These are phyloP conservation scores for Thielaviopsis ethacetica DNA, from an alignment of 2,329 filamentous ascomycete genomes.

Conservation along the genomic window DNA sequence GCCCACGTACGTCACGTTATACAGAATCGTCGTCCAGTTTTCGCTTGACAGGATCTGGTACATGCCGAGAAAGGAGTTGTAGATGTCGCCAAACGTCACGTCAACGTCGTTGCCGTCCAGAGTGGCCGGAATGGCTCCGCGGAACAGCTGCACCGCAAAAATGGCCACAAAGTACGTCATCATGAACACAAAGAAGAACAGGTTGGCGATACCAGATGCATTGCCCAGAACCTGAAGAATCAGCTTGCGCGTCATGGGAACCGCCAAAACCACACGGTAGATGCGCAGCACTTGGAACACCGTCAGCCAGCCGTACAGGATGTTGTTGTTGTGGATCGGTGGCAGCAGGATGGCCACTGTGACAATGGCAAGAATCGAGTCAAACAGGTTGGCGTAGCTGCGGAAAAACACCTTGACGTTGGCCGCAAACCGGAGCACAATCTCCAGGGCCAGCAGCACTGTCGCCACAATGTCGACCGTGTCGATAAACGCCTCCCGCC, in stretches of 20 bases:
- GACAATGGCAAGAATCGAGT: conserved; percentile 62
- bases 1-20: conserved; percentile 59
- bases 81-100: conserved; percentile 78
- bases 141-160: conserved; percentile 82
- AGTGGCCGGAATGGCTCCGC: conserved; percentile 65
- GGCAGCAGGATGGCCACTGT: conserved; percentile 80
- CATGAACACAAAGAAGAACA: conserved; percentile 92
- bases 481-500: conserved; percentile 48
- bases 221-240: conserved; percentile 84
- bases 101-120: conserved; percentile 43
- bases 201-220: conserved; percentile 75
- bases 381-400: conserved; percentile 59
- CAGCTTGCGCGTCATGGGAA: conserved; percentile 73
- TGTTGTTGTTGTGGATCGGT: conserved; percentile 53
- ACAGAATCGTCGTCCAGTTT: conserved; percentile 83
- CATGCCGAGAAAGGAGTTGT: conserved; percentile 93
- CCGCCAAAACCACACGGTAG: conserved; percentile 79
- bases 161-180: conserved; percentile 90
- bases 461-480: conserved; percentile 62
- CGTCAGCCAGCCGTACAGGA: conserved; percentile 71
- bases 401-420: conserved; percentile 72
- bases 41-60: conserved; percentile 94
- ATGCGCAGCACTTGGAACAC: conserved; percentile 85
- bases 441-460: conserved; percentile 63
- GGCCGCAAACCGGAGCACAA: conserved; percentile 57